A percentile compares a stretch with the other conserved stretches of the same genome.
Conservation (phyloP, 2,329 filamentous ascomycete genomes). For the Akanthomyces uredinophilus region DNA sequence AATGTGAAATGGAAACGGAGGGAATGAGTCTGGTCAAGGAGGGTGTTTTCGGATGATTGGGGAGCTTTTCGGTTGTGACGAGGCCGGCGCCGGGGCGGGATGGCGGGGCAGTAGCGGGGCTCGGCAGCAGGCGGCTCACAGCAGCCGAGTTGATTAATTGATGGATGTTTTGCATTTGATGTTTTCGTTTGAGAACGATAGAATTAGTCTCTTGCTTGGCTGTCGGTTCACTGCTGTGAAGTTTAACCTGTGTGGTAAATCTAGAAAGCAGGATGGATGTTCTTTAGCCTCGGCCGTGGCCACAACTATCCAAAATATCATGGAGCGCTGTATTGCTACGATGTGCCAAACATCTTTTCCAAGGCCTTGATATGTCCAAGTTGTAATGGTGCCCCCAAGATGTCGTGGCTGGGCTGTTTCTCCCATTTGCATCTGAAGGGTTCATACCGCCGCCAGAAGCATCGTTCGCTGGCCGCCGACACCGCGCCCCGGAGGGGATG, state of each 20-base stretch:
- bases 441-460: background rate
- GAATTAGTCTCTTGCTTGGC: too few species aligned
- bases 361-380: background rate
- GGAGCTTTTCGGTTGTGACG: background rate
- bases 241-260: too few species aligned
- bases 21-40: background rate
- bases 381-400: background rate
- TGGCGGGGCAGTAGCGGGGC: conserved; percentile 9
- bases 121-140: background rate
- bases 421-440: background rate
- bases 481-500: too few species aligned
- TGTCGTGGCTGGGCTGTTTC: background rate
- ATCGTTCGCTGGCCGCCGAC: too few species aligned
- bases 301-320: too few species aligned
- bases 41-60: background rate
- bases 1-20: background rate
- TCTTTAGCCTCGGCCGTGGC: too few species aligned
- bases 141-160: background rate
- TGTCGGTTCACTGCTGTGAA: too few species aligned
- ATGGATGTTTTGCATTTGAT: too few species aligned
- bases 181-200: too few species aligned
- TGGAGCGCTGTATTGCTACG: too few species aligned
- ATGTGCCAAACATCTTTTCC: background rate
- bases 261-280: too few species aligned
- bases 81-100: background rate